Base-by-base conservation (phyloP, 139 green algal genomes). In the Chlorella vulgaris region DNA sequence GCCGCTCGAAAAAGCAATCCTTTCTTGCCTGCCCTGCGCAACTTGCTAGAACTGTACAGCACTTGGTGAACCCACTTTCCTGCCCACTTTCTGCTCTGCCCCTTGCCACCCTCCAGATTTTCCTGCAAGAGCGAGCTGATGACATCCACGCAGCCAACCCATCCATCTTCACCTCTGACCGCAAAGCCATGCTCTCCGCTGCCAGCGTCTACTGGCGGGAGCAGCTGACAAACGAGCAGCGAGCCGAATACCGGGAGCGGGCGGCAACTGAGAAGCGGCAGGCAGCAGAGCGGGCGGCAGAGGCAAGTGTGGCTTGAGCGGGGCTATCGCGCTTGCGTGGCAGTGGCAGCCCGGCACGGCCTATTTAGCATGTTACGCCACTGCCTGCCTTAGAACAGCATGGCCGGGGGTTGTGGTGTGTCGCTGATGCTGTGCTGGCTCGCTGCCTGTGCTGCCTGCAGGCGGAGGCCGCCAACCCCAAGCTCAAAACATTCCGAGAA, bases 91-190 rank as follows among this genome's bases (percentile, higher is more conserved):
- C 15, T n/a, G 15, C 55, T 65, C 5, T 65, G 18, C 18, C 15
- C 55, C 55, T 43, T 69, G 10, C 18, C 4, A 19, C 38, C 8
- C 3, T 18, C 3, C 70, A 81, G 43, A 86, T 83, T 50, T 82
- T 86, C 60, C 39, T 74, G 31, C 31, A 60, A 15, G 70, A 80
- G 31, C 53, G 28, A 7, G 55, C 42, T 39, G 33, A 74, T 15
- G 82, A 86, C 35, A 68, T 86, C 35, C n/a, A 71, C 42, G 73
- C 82, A 2, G 77, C 65, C 47, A 82, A 86, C 47, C 63, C 74
- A 1, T 26, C 31, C 38, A 76, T 81, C 55, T 47, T 70, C 22
- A 28, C 61, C 24, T 19, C 51, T n/a, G 74, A 86, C 71, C 47
- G 61, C 28, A 26, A 22, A 7, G 35, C 47, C 31, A 47, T 86